A percentile compares a stretch with the other conserved stretches of the same genome.
Conservation (phyloP, 1,139 yeast genomes). For the Taiozyma sp. region DNA sequence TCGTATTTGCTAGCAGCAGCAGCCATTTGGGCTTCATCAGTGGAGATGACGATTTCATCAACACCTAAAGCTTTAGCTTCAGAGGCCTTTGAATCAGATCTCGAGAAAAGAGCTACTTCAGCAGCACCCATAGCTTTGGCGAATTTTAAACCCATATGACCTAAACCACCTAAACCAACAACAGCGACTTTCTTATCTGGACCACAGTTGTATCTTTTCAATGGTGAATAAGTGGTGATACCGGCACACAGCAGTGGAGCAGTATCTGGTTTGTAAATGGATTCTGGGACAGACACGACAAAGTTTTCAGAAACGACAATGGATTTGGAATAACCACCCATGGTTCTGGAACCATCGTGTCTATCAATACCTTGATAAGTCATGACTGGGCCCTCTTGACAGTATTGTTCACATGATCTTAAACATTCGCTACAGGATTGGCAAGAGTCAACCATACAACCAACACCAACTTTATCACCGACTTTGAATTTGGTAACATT, state of each 20-base stretch:
- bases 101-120: background rate
- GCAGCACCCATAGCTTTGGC: background rate
- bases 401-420: background rate
- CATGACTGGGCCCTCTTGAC: background rate
- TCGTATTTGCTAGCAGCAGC: background rate
- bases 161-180: background rate
- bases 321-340: background rate
- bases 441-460: background rate
- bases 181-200: background rate
- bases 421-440: background rate
- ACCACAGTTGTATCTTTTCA: background rate
- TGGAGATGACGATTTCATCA: background rate
- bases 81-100: background rate
- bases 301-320: background rate
- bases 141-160: background rate
- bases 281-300: background rate
- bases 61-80: background rate
- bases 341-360: background rate
- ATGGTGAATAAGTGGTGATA: background rate
- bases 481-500: background rate
- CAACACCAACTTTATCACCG: background rate
- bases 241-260: background rate
- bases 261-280: background rate
- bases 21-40: background rate
- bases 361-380: background rate